These are phyloP conservation scores for Lipomyces lipofer DNA, from an alignment of 805 yeast species.

Conservation along the genomic window DNA sequence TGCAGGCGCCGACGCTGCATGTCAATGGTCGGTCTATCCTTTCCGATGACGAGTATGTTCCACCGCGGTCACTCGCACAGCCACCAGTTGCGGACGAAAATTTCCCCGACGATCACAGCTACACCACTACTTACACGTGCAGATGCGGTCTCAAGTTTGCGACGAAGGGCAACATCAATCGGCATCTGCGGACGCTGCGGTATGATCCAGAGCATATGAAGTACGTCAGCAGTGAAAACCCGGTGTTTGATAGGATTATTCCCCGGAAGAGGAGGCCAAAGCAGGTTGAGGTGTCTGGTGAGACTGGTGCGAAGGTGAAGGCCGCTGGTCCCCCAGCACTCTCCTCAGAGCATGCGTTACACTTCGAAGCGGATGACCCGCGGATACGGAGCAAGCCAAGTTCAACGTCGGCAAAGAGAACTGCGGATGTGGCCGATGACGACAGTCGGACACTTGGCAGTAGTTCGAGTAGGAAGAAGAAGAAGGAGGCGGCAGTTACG, in stretches of 20 bases:
- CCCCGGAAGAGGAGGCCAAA: conserved; percentile 14
- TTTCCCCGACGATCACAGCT: conserved; percentile 1
- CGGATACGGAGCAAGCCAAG: too few relatives aligned
- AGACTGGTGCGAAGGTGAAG: too few relatives aligned
- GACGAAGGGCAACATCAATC: conserved; percentile 25
- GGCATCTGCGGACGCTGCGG: conserved; percentile 20
- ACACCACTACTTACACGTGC: conserved; percentile 14
- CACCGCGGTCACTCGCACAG: too few relatives aligned
- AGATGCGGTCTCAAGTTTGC: conserved; percentile 23
- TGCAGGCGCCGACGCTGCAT: neutral
- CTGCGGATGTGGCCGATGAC: too few relatives aligned
- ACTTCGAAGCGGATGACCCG: too few relatives aligned
- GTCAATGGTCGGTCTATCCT: conserved; percentile 16
- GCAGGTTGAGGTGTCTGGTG: too few relatives aligned
- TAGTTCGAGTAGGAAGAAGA: too few relatives aligned
- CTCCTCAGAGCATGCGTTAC: too few relatives aligned
- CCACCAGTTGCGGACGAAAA: conserved; percentile 5
- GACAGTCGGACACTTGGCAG: too few relatives aligned
- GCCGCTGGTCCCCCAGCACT: too few relatives aligned
- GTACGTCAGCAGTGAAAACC: conserved; percentile 19
- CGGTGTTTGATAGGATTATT: conserved; percentile 15
- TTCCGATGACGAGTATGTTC: conserved; percentile 10
- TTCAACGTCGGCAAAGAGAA: too few relatives aligned
- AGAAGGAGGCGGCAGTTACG: too few relatives aligned
- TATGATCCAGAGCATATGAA: conserved; percentile 18